Conservation (phyloP, 225 moss, liverwort and hornwort species). For the Neckera pumila region DNA sequence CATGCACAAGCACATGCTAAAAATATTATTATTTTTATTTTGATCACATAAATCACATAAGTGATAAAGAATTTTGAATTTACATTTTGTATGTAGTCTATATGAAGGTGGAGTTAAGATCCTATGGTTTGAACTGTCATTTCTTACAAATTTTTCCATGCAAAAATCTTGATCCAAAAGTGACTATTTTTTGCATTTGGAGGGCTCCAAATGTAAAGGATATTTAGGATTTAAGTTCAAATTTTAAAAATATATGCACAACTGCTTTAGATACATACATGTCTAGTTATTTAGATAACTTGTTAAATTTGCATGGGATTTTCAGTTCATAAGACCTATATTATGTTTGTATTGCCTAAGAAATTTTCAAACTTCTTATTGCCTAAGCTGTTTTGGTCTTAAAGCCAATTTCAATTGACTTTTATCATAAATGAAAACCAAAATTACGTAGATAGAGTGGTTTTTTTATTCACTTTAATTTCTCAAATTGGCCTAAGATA, state of each 20-base stretch:
- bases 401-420: background rate
- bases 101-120: too few relatives aligned
- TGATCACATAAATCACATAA: background rate
- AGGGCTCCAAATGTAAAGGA: background rate
- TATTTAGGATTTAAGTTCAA: background rate
- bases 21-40: background rate
- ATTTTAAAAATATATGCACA: background rate
- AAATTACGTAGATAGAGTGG: accelerated
- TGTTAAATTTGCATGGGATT: background rate
- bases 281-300: background rate
- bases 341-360: too few relatives aligned
- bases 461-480: background rate
- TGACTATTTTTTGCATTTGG: background rate
- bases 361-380: background rate
- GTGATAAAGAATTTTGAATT: background rate
- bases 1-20: accelerated
- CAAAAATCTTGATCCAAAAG: too few relatives aligned
- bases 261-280: accelerated
- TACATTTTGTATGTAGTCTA: background rate
- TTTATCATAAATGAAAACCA: background rate
- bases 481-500: background rate
- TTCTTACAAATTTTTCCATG: background rate
- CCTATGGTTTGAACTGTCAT: background rate
- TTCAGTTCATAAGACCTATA: too few relatives aligned
- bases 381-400: accelerated